Base-by-base conservation (phyloP, 176 grass and related monocot species). In the Luzula sylvatica region DNA sequence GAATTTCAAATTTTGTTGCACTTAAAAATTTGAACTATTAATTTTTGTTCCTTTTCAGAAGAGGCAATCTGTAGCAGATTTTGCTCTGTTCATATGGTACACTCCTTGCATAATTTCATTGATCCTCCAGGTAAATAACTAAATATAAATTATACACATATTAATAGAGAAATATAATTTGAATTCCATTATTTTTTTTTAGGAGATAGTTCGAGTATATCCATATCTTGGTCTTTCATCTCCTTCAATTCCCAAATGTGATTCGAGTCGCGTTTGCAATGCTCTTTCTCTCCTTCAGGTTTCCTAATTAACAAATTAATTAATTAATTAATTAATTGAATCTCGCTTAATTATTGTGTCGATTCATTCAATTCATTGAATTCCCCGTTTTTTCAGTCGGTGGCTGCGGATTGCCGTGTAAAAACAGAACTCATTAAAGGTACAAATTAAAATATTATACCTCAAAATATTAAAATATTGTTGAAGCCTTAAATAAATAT, bases 161-260 rank as follows among this genome's bases (percentile, higher is more conserved):
- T 38, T 38, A 32, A 56, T n/a, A 38, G 15, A 18, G 15, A 56
- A 61, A 61, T 26, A 18, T 63, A 26, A 17, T 14, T 15, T 46
- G 24, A 30, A 25, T 28, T 23, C 3, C 20, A 32, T 46, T 8
- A 27, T 23, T 28, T 29, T 29, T 29, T 32, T 20, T 48, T 5
- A 64, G 59, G 59, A 64, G 43, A 64, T 64, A 48, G 1, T 64
- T 42, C 45, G 24, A 20, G 29, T 35, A 49, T 64, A 64, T 64
- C 59, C 43, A 32, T 64, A 28, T 26, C 17, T 48, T 7, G 1
- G 46, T 14, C 25, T 11, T 64, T 15, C 43, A 49, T 38, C 45
- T 19, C 8, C 26, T 35, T 4, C 30, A 11, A 49, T 64, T 5
- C 24, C 59, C 28, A 22, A 64, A 11, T 24, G 29, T 26, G 59